Evolutionary conservation across 2,329 filamentous ascomycete species (phyloP).

Genomic region (Scedosporium apiospermum): DNA sequence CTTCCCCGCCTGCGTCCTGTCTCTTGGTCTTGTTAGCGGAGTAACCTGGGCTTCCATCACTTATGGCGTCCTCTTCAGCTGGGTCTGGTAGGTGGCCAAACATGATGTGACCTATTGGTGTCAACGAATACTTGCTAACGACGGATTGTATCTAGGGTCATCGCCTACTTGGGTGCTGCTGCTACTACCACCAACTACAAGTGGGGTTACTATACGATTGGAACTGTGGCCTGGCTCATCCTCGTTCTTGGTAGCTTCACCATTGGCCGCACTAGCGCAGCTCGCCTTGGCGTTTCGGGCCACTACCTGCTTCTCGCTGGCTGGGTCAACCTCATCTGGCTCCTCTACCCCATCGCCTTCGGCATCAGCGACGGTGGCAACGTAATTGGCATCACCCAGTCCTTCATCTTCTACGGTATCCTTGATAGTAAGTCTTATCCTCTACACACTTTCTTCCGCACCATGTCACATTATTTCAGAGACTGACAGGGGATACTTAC

Average conservation of each 20-base stretch:
- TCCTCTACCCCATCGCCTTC: constrained; percentile 45
- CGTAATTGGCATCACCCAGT: constrained; percentile 32
- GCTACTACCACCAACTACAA: constrained; percentile 41
- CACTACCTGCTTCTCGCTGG: constrained; percentile 36
- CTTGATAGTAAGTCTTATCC: constrained; percentile 29
- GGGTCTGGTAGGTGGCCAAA: constrained; percentile 30
- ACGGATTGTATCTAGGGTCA: constrained; percentile 2
- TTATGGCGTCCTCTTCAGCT: constrained; percentile 37
- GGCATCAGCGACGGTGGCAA: constrained; percentile 44
- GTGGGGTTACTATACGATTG: constrained; percentile 49
- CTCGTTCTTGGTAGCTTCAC: constrained; percentile 34
- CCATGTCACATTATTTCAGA: background rate
- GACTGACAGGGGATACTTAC: background rate
- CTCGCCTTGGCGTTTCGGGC: constrained; percentile 28
- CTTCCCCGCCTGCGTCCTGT: constrained; percentile 34
- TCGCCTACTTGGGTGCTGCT: constrained; percentile 36
- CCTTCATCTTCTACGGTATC: constrained; percentile 43
- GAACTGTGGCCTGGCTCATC: constrained; percentile 34
- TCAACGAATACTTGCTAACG: no score
- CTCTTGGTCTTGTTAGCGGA: constrained; percentile 40
- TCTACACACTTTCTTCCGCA: background rate
- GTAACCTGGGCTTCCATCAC: constrained; percentile 47
- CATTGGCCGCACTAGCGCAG: constrained; percentile 26
- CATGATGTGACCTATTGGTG: no score
- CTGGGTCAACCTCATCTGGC: constrained; percentile 42